Evolutionary conservation across 73 alveolate species (phyloP).

Genomic region (Symbiodinium pilosum): DNA sequence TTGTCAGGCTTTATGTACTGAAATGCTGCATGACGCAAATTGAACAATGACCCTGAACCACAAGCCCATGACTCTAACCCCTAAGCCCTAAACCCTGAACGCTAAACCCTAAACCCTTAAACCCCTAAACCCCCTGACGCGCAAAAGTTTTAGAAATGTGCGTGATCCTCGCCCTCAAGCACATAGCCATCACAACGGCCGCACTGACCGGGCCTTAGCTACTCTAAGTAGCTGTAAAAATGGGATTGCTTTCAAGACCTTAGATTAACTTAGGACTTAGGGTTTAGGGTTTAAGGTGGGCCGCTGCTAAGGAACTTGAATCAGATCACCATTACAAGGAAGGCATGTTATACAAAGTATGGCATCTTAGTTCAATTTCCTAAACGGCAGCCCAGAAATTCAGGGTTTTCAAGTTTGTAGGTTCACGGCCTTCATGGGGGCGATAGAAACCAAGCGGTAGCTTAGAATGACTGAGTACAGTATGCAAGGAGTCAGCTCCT

Average conservation of each 20-base stretch:
- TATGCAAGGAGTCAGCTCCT: too few relatives aligned
- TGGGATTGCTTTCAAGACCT: neutral
- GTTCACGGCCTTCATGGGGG: slow-evolving; percentile 88
- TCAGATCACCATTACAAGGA: too few relatives aligned
- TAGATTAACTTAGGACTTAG: neutral
- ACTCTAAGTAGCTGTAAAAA: too few relatives aligned
- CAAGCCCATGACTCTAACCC: too few relatives aligned
- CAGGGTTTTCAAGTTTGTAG: neutral
- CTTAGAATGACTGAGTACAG: slow-evolving; percentile 98
- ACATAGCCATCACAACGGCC: slow-evolving; percentile 99
- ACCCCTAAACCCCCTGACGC: neutral
- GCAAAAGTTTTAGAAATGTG: too few relatives aligned
- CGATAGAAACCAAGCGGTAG: slow-evolving; percentile 98
- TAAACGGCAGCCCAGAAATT: too few relatives aligned
- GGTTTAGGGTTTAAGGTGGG: neutral
- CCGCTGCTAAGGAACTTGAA: too few relatives aligned
- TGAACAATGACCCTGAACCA: too few relatives aligned
- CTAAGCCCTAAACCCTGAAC: neutral
- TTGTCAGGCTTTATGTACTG: too few relatives aligned
- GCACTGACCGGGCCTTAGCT: slow-evolving; percentile 98
- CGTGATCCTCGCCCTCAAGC: slow-evolving; percentile 97
- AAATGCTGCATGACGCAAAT: too few relatives aligned
- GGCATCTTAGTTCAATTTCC: too few relatives aligned
- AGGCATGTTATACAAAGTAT: too few relatives aligned
- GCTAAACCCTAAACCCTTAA: neutral